phyloP scores from a whole-genome alignment of 305 asterid species.

The Andrographis paniculata region DNA sequence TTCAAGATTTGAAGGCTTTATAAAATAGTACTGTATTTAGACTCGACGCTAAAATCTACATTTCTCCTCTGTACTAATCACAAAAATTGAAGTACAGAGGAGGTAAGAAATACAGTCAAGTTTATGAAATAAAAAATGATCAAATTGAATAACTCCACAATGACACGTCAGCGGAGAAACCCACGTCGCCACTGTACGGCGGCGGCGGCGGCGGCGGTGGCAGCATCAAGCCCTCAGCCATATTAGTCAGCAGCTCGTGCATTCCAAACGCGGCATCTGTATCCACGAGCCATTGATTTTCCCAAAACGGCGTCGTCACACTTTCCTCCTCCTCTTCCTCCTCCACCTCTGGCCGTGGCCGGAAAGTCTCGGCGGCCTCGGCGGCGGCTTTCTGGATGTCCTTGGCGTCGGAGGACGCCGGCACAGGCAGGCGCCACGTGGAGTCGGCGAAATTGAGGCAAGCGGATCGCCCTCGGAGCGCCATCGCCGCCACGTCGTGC shows the following conservation, averaged over 20 bases:
- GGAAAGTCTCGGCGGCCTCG: slow-evolving; percentile 53
- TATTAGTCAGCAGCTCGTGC: slow-evolving; percentile 32
- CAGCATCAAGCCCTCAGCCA: slow-evolving; percentile 57
- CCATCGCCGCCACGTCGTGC: slow-evolving; percentile 78
- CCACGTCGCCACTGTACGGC: slow-evolving; percentile 20
- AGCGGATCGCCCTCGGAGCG: slow-evolving; percentile 58
- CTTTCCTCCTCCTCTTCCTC: slow-evolving; percentile 34
- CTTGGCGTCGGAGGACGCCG: slow-evolving; percentile 36
- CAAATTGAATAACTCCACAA: slow-evolving; percentile 44
- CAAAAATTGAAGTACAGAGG: not conserved
- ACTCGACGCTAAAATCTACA: too few species aligned
- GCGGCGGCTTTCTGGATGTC: slow-evolving; percentile 36
- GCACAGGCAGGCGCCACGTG: slow-evolving; percentile 49
- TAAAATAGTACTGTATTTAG: too few species aligned
- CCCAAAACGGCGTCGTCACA: slow-evolving; percentile 3
- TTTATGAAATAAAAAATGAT: slow-evolving; percentile 3
- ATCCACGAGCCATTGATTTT: not conserved
- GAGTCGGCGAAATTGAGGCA: slow-evolving; percentile 75
- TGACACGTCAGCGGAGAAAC: slow-evolving; percentile 22
- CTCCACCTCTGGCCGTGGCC: slow-evolving; percentile 20
- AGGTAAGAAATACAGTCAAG: not conserved
- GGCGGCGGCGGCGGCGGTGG: slow-evolving; percentile 46
- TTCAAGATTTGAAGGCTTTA: too few species aligned
- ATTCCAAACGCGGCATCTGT: slow-evolving; percentile 19
- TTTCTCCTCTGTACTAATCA: not conserved